A percentile compares a stretch with the other conserved stretches of the same genome.
Evolutionary conservation across 371 early-diverging fungal species (phyloP).

Genomic region (Mucor sp.): DNA sequence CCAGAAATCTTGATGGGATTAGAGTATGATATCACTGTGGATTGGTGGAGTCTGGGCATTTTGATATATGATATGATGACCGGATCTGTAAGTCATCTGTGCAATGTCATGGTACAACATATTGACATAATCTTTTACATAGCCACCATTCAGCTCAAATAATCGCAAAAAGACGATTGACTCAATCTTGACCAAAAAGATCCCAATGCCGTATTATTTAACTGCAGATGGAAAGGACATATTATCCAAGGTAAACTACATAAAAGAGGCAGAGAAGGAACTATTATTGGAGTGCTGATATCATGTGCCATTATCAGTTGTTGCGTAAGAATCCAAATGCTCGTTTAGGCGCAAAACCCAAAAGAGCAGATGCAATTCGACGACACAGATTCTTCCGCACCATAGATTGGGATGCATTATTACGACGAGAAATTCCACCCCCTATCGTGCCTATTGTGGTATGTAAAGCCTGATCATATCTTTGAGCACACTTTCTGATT

Average conservation of each 20-base stretch:
- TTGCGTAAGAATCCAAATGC: slow-evolving; percentile 75
- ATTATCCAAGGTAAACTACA: slow-evolving; percentile 37
- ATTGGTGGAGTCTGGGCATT: slow-evolving; percentile 96
- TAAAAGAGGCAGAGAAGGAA: not conserved
- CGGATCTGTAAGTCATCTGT: slow-evolving; percentile 53
- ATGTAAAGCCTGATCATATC: slow-evolving; percentile 18
- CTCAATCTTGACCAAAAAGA: slow-evolving; percentile 74
- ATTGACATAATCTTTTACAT: not conserved
- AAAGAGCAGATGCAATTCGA: slow-evolving; percentile 81
- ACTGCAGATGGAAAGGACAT: slow-evolving; percentile 68
- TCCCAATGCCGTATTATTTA: slow-evolving; percentile 74
- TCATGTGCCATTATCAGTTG: slow-evolving; percentile 35
- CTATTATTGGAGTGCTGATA: too few relatives aligned
- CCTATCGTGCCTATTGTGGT: slow-evolving; percentile 80
- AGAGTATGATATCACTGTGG: slow-evolving; percentile 87
- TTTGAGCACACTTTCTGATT: not conserved
- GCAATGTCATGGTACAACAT: not conserved
- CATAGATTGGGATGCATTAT: slow-evolving; percentile 79
- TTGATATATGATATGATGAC: slow-evolving; percentile 89
- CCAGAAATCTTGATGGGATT: slow-evolving; percentile 83
- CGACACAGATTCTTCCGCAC: slow-evolving; percentile 87
- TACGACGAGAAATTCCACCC: slow-evolving; percentile 64
- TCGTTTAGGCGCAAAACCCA: slow-evolving; percentile 67
- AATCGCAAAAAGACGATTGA: slow-evolving; percentile 81
- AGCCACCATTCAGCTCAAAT: slow-evolving; percentile 78